Conservation (phyloP, 2,329 filamentous ascomycete species). For the Fusarium proliferatum region DNA sequence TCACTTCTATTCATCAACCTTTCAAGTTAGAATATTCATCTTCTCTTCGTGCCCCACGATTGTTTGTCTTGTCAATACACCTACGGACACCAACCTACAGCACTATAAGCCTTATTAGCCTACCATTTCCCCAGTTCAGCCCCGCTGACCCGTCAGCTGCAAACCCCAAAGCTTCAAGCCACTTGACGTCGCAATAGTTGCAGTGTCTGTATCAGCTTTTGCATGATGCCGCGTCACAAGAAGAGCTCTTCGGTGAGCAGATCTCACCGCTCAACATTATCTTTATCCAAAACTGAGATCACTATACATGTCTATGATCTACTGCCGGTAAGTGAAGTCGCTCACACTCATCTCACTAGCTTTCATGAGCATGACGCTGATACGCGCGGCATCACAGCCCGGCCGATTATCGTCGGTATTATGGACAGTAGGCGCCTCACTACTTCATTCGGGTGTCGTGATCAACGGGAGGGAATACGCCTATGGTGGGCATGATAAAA, state of each 20-base stretch:
- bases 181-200: conserved; percentile 41
- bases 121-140: conserved; percentile 20
- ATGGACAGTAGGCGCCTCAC: conserved; percentile 80
- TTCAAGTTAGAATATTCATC: background rate
- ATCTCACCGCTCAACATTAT: conserved; percentile 72
- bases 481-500: conserved; percentile 82
- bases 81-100: conserved; percentile 3
- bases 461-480: conserved; percentile 86
- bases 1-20: conserved; percentile 16
- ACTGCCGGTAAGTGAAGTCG: conserved; percentile 66
- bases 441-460: conserved; percentile 85
- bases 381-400: conserved; percentile 60
- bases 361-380: conserved; percentile 25
- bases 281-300: conserved; percentile 78
- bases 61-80: background rate
- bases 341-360: background rate
- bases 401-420: conserved; percentile 79
- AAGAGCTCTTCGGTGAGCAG: conserved; percentile 46
- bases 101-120: conserved; percentile 14
- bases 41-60: conserved; percentile 4
- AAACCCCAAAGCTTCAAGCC: conserved; percentile 30
- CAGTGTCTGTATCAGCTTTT: conserved; percentile 1
- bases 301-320: conserved; percentile 83
- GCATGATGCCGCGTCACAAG: conserved; percentile 45
- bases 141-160: conserved; percentile 34